Percentiles rank a stretch among this genome's conserved stretches.
phyloP scores from a whole-genome alignment of 139 green algal genomes.

The Chlamydomonas sphaeroides region DNA sequence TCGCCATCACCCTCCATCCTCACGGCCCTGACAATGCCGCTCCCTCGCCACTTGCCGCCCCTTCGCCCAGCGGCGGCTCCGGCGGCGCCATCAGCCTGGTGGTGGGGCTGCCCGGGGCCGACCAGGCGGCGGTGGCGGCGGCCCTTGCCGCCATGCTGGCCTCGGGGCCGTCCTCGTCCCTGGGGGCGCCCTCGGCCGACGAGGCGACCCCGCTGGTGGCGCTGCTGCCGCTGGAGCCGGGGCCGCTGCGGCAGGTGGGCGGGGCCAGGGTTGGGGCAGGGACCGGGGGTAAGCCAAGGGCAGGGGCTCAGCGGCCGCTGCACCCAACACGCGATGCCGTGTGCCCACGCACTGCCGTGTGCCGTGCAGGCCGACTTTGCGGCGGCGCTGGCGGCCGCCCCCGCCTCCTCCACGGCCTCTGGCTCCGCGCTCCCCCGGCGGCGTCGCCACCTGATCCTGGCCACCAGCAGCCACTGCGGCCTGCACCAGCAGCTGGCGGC shows the following conservation, averaged over 20 bases:
- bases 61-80: neutral
- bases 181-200: neutral
- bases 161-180: neutral
- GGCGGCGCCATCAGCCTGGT: neutral
- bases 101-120: slow-evolving; percentile 16
- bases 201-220: slow-evolving; percentile 11
- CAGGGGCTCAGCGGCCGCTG: too few species aligned
- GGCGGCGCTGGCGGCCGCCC: neutral
- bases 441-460: slow-evolving; percentile 13
- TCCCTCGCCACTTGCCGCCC: too few species aligned
- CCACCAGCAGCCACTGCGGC: neutral
- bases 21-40: too few species aligned
- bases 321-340: too few species aligned
- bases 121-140: slow-evolving; percentile 8
- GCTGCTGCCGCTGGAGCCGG: slow-evolving; percentile 21
- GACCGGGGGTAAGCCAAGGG: too few species aligned
- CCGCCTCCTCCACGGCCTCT: neutral
- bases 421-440: neutral
- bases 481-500: slow-evolving; percentile 1
- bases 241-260: neutral
- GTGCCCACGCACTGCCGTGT: too few species aligned
- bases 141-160: neutral
- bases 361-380: neutral
- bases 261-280: too few species aligned
- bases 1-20: too few species aligned